Percentiles rank a stretch among this genome's conserved stretches.
These are phyloP conservation scores for Fistulifera solaris DNA, from an alignment of 108 stramenopile species.

Conservation along the genomic window DNA sequence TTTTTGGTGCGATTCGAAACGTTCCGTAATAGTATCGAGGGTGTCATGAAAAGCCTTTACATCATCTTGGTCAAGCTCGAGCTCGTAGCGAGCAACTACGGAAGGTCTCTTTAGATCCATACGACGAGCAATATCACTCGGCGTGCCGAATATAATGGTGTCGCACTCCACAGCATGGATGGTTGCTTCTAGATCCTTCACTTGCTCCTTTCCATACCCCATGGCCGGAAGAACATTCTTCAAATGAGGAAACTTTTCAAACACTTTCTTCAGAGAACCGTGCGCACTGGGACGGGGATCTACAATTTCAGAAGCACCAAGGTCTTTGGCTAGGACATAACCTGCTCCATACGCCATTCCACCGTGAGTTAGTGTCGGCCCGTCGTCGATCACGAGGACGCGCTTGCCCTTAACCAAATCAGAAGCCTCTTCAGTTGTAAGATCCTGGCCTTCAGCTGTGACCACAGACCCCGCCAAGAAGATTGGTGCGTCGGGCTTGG, in stretches of 20 bases:
- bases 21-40: too few species aligned
- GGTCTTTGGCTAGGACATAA: constrained; percentile 31
- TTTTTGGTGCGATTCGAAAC: too few species aligned
- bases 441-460: constrained; percentile 20
- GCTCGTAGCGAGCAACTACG: constrained; percentile 1
- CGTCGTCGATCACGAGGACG: constrained; percentile 42
- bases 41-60: too few species aligned
- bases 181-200: constrained; percentile 30
- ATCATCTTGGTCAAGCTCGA: neutral
- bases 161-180: constrained; percentile 32
- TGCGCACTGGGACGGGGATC: constrained; percentile 43
- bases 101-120: constrained; percentile 19
- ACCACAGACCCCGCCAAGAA: constrained; percentile 30
- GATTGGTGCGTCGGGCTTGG: constrained; percentile 19
- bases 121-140: constrained; percentile 27
- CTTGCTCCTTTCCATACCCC: constrained; percentile 39
- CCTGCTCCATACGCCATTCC: constrained; percentile 50
- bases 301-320: constrained; percentile 34
- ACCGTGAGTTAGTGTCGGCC: constrained; percentile 43
- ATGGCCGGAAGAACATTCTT: constrained; percentile 37
- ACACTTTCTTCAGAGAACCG: constrained; percentile 26
- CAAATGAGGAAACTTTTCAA: constrained; percentile 35
- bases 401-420: constrained; percentile 34
- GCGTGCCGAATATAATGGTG: constrained; percentile 32
- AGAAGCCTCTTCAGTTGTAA: constrained; percentile 11